phyloP scores from a whole-genome alignment of 371 early-diverging fungal genomes.

The Coemansia sp. region DNA sequence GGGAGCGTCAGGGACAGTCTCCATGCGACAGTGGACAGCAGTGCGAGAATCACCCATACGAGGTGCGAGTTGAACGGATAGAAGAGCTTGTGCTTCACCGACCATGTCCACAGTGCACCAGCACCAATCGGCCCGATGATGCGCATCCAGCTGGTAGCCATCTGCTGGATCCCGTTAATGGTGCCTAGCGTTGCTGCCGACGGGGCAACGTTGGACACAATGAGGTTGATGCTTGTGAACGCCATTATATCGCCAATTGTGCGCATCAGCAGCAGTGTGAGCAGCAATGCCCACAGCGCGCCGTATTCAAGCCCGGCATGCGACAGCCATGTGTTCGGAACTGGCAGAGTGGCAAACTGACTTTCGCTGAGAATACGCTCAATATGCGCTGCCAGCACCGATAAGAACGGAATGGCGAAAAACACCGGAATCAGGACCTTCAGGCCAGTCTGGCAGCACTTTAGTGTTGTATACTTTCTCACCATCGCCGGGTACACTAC shows the following conservation, averaged over 20 bases:
- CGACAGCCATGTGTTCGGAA: not conserved
- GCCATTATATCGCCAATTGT: constrained; percentile 18
- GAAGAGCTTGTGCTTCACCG: constrained; percentile 22
- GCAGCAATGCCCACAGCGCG: constrained; percentile 26
- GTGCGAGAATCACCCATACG: constrained; percentile 30
- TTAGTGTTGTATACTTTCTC: constrained; percentile 51
- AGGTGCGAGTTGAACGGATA: constrained; percentile 46
- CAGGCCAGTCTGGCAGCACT: constrained; percentile 55
- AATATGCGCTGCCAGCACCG: constrained; percentile 12
- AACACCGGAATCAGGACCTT: constrained; percentile 52
- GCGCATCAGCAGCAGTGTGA: constrained; percentile 17
- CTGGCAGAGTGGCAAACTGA: not conserved
- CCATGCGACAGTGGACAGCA: not conserved
- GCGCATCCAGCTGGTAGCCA: constrained; percentile 21
- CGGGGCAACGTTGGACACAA: constrained; percentile 44
- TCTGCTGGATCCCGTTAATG: constrained; percentile 49
- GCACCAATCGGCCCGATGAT: constrained; percentile 39
- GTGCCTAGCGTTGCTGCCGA: constrained; percentile 33
- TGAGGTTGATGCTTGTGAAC: constrained; percentile 41
- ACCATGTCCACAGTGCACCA: constrained; percentile 41
- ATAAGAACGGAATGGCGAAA: constrained; percentile 52
- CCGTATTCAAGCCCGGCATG: not conserved
- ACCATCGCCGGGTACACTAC: constrained; percentile 57
- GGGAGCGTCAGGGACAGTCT: constrained; percentile 14
- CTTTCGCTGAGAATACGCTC: not conserved